phyloP scores from a whole-genome alignment of 2,329 filamentous ascomycete genomes.

The Cadophora luteo-olivacea region DNA sequence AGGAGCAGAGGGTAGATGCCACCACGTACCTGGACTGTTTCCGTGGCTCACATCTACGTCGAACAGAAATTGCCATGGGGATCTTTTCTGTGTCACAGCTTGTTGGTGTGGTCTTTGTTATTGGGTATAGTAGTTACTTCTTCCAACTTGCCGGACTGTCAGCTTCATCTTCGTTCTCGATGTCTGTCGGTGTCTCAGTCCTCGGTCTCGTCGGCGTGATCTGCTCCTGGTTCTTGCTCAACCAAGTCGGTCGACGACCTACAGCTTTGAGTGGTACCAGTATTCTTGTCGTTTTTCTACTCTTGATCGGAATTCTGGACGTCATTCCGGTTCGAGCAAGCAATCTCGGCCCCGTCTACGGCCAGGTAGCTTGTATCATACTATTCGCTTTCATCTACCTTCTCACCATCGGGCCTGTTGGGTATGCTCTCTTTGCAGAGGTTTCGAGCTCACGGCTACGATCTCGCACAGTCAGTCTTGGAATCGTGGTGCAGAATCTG shows the following conservation, averaged over 20 bases:
- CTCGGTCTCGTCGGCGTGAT: conserved; percentile 59
- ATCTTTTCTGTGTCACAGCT: conserved; percentile 32
- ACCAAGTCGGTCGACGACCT: conserved; percentile 54
- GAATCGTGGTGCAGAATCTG: conserved; percentile 46
- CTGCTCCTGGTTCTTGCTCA: conserved; percentile 54
- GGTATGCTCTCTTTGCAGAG: conserved; percentile 50
- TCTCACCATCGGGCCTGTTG: conserved; percentile 49
- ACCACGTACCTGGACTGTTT: conserved; percentile 43
- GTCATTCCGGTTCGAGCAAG: conserved; percentile 40
- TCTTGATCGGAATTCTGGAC: conserved; percentile 46
- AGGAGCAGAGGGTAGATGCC: conserved; percentile 49
- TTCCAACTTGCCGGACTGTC: conserved; percentile 55
- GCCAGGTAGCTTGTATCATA: conserved; percentile 47
- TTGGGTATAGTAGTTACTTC: conserved; percentile 54
- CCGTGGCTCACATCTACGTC: conserved; percentile 30
- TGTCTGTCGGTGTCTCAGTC: conserved; percentile 54
- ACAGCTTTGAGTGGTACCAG: conserved; percentile 55
- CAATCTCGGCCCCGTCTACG: conserved; percentile 40
- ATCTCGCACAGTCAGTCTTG: conserved; percentile 48
- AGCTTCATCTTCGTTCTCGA: conserved; percentile 55
- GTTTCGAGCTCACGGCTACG: conserved; percentile 47
- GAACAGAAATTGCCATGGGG: conserved; percentile 36
- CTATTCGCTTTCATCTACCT: conserved; percentile 50
- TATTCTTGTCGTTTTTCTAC: conserved; percentile 51
- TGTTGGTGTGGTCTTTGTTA: conserved; percentile 43